phyloP scores from a whole-genome alignment of 1,284 basidiomycete species.

The Athelia psychrophila region DNA sequence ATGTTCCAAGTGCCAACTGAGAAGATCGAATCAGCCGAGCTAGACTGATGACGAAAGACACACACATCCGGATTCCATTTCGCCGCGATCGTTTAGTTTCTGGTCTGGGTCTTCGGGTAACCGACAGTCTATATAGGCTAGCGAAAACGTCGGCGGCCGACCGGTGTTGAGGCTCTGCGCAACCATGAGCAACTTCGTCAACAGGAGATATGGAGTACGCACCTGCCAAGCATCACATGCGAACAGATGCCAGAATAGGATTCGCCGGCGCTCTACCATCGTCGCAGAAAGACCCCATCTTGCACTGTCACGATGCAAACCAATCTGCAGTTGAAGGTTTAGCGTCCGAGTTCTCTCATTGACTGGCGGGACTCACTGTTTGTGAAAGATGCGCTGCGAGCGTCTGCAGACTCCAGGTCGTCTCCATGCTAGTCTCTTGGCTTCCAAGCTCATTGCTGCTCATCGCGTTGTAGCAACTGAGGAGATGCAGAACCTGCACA shows the following conservation, averaged over 20 bases:
- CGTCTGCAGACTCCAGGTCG: conserved; percentile 57
- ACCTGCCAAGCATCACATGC: conserved; percentile 51
- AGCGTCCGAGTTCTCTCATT: neutral
- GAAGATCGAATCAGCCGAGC: conserved; percentile 1
- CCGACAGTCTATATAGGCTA: conserved; percentile 55
- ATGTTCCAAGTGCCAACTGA: conserved; percentile 59
- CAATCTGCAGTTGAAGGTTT: conserved; percentile 38
- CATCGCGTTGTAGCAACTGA: conserved; percentile 54
- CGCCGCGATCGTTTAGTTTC: conserved; percentile 8
- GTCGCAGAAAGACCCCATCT: conserved; percentile 52
- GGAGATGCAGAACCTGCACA: conserved; percentile 59
- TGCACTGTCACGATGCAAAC: conserved; percentile 56
- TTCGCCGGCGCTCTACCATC: conserved; percentile 49
- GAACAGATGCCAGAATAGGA: conserved; percentile 59
- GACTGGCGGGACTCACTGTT: conserved; percentile 42
- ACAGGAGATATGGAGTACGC: conserved; percentile 10
- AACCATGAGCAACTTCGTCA: conserved; percentile 5
- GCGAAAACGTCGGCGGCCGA: conserved; percentile 58
- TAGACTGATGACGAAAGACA: conserved; percentile 5
- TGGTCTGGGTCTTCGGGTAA: conserved; percentile 38
- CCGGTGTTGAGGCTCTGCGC: conserved; percentile 55
- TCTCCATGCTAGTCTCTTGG: conserved; percentile 50
- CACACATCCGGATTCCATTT: conserved; percentile 38
- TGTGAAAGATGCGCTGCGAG: conserved; percentile 55
- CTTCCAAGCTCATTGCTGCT: conserved; percentile 33